Conservation (phyloP, 78 protist genomes). For the Cavenderia fasciculata region DNA sequence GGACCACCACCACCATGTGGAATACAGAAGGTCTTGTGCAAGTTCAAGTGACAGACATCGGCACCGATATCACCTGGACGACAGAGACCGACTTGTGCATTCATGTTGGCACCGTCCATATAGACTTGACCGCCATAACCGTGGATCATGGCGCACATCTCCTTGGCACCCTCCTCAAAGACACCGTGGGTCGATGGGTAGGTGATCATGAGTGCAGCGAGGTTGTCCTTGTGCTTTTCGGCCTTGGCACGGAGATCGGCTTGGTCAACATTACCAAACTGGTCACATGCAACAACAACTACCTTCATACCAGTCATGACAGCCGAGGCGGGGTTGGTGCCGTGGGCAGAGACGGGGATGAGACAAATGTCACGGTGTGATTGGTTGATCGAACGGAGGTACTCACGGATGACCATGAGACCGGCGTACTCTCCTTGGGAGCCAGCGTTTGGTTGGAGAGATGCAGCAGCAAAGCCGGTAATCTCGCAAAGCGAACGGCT, state of each 20-base stretch:
- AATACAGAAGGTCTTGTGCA: slow-evolving; percentile 99
- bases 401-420: slow-evolving; percentile 92
- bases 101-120: slow-evolving; percentile 99
- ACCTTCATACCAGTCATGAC: slow-evolving; percentile 90
- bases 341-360: slow-evolving; percentile 98
- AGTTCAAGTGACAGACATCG: slow-evolving; percentile 98
- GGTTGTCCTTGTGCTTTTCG: slow-evolving; percentile 88
- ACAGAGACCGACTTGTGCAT: slow-evolving; percentile 96
- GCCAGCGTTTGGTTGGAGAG: slow-evolving; percentile 98
- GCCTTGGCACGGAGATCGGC: slow-evolving; percentile 83
- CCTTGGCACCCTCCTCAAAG: slow-evolving; percentile 92
- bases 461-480: slow-evolving; percentile 93
- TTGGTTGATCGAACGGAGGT: slow-evolving; percentile 86
- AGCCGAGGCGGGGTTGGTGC: slow-evolving; percentile 99
- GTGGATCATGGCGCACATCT: slow-evolving; percentile 90
- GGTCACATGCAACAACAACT: slow-evolving; percentile 83
- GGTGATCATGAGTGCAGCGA: slow-evolving; percentile 95
- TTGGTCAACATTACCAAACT: slow-evolving; percentile 92
- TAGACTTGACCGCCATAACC: slow-evolving; percentile 96
- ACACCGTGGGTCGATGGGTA: slow-evolving; percentile 99
- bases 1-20: slow-evolving; percentile 99
- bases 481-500: slow-evolving; percentile 74
- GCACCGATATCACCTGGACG: slow-evolving; percentile 97
- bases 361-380: slow-evolving; percentile 95
- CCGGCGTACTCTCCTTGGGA: slow-evolving; percentile 98